Conservation (phyloP, 495 filamentous ascomycete species). For the Cenococcum geophilum region DNA sequence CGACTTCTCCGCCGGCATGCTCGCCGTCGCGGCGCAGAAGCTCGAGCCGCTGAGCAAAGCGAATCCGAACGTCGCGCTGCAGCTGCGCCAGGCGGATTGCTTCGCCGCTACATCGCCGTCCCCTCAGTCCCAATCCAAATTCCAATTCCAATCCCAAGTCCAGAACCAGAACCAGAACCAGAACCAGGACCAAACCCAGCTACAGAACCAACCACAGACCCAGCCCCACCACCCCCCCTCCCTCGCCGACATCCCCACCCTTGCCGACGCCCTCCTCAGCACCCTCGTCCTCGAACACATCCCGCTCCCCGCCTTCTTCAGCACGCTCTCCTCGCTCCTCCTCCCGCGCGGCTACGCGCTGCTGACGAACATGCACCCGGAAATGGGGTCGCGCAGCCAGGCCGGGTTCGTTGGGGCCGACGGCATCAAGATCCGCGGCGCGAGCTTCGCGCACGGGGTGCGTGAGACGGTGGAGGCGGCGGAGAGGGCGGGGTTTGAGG, state of each 20-base stretch:
- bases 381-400: conserved; percentile 59
- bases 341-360: conserved; percentile 49
- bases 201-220: not conserved
- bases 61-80: conserved; percentile 13
- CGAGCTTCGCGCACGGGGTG: conserved; percentile 54
- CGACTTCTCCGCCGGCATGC: conserved; percentile 49
- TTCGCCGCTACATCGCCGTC: no score
- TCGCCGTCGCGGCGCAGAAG: conserved; percentile 48
- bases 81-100: conserved; percentile 39
- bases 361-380: conserved; percentile 68
- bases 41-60: conserved; percentile 14
- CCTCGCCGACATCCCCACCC: conserved; percentile 18
- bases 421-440: conserved; percentile 52
- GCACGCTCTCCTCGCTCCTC: conserved; percentile 45
- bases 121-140: not conserved
- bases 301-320: conserved; percentile 53
- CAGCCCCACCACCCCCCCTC: conserved; percentile 4
- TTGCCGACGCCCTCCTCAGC: conserved; percentile 50
- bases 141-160: not conserved
- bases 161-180: no score
- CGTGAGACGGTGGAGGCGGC: conserved; percentile 53
- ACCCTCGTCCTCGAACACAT: conserved; percentile 69
- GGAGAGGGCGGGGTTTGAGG: conserved; percentile 46
- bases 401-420: conserved; percentile 60
- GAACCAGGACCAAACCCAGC: no score